Conservation (phyloP, 2,329 filamentous ascomycete genomes). For the Cordyceps cicadae region DNA sequence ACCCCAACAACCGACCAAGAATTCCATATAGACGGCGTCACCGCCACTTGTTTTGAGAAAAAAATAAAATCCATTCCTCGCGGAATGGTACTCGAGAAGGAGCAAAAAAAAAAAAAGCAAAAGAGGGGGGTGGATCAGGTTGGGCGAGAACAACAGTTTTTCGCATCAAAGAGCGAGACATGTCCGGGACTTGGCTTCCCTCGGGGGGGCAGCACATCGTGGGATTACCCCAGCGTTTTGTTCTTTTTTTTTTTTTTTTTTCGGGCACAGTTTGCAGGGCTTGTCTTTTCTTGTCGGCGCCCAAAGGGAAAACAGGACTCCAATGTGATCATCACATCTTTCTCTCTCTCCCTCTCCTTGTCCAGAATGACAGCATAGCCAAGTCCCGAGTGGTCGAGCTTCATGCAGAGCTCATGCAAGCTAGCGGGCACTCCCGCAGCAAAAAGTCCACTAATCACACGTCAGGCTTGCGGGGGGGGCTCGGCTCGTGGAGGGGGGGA, state of each 20-base stretch:
- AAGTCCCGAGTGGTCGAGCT: neutral
- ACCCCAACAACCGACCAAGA: neutral
- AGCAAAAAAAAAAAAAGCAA: conserved; percentile 6
- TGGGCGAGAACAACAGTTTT: conserved; percentile 1
- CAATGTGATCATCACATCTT: neutral
- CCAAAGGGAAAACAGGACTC: neutral
- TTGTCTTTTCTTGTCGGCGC: neutral
- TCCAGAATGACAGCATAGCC: neutral
- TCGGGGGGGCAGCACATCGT: neutral
- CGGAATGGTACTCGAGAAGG: conserved; percentile 12
- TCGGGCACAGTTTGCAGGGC: neutral
- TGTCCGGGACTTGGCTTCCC: neutral
- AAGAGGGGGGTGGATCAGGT: conserved; percentile 5
- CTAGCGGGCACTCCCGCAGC: conserved; percentile 8
- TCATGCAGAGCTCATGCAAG: conserved; percentile 8
- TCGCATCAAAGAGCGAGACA: conserved; percentile 1
- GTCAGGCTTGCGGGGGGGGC: conserved; percentile 8
- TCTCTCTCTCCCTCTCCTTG: neutral
- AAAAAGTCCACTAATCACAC: conserved; percentile 6
- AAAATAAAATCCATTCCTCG: conserved; percentile 7
- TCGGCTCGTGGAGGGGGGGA: neutral
- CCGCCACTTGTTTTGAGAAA: conserved; percentile 5
- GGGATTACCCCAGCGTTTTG: too few relatives aligned
- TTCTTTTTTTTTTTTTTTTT: neutral
- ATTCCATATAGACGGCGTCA: conserved; percentile 12